phyloP scores from a whole-genome alignment of 371 early-diverging fungal species.

The Rhizopus delemar region DNA sequence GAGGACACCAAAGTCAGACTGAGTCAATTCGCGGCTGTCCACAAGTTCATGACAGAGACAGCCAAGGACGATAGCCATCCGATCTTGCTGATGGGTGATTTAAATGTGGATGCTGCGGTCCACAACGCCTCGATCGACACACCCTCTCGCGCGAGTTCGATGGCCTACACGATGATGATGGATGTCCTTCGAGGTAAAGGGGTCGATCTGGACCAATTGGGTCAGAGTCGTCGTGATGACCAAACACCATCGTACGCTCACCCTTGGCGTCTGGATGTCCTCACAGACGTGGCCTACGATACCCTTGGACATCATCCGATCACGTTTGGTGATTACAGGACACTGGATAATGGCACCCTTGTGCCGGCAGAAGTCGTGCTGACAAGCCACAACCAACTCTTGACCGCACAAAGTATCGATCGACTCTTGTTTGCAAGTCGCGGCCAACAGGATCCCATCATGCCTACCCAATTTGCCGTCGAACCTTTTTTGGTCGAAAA shows the following conservation, averaged over 20 bases:
- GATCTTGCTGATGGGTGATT: slow-evolving; percentile 70
- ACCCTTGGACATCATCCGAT: slow-evolving; percentile 73
- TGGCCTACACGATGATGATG: slow-evolving; percentile 71
- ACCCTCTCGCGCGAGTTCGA: slow-evolving; percentile 37
- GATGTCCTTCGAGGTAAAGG: slow-evolving; percentile 65
- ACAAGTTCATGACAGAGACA: slow-evolving; percentile 60
- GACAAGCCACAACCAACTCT: slow-evolving; percentile 56
- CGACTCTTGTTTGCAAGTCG: slow-evolving; percentile 56
- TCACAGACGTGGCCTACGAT: slow-evolving; percentile 60
- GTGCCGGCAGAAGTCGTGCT: slow-evolving; percentile 63
- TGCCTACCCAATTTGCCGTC: slow-evolving; percentile 25
- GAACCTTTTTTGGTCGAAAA: slow-evolving; percentile 37
- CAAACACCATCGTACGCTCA: slow-evolving; percentile 5
- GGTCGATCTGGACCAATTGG: slow-evolving; percentile 26
- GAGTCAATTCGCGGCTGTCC: slow-evolving; percentile 61
- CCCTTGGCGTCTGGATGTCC: slow-evolving; percentile 21
- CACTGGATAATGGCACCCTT: slow-evolving; percentile 39
- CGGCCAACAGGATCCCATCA: slow-evolving; percentile 10
- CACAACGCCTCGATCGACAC: slow-evolving; percentile 33
- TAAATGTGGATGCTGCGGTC: slow-evolving; percentile 73
- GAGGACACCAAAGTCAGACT: slow-evolving; percentile 58
- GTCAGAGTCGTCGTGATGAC: background rate
- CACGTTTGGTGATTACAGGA: slow-evolving; percentile 69
- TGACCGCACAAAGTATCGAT: slow-evolving; percentile 70
- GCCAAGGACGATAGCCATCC: slow-evolving; percentile 40